These are phyloP conservation scores for Cornus suecica DNA, from an alignment of 148 eudicot genomes.

Conservation along the genomic window DNA sequence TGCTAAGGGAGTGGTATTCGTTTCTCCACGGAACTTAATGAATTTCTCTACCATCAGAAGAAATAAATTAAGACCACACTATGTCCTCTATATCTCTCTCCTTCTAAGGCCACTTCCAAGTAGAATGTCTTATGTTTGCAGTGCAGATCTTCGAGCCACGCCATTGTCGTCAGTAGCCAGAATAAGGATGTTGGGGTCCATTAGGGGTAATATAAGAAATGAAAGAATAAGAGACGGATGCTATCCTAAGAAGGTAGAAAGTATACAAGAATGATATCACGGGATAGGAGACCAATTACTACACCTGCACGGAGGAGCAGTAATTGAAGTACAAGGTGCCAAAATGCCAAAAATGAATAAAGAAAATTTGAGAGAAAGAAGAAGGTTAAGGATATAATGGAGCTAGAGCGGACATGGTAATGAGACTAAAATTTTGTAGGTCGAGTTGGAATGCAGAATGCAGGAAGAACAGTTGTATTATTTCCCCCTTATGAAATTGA, in stretches of 20 bases:
- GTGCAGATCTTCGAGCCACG: too few relatives aligned
- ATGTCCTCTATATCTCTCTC: background rate
- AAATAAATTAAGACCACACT: background rate
- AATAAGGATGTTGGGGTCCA: background rate
- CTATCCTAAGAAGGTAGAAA: background rate
- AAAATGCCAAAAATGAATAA: background rate
- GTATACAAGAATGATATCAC: background rate
- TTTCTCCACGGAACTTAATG: too few relatives aligned
- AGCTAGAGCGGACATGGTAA: background rate
- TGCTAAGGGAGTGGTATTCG: background rate
- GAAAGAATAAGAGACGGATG: background rate
- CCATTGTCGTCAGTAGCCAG: background rate
- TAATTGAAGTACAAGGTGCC: background rate
- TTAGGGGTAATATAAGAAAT: background rate
- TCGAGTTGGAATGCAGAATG: background rate
- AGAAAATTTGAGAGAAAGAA: too few relatives aligned
- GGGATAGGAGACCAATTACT: background rate
- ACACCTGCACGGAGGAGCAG: background rate
- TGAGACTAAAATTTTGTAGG: background rate
- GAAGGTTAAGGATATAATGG: background rate
- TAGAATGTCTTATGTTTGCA: background rate
- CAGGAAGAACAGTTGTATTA: too few relatives aligned
- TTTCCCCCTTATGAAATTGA: background rate
- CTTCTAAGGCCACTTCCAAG: background rate
- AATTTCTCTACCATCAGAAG: too few relatives aligned